These are phyloP conservation scores for Lentinula lateritia DNA, from an alignment of 768 basidiomycete species.

Conservation along the genomic window DNA sequence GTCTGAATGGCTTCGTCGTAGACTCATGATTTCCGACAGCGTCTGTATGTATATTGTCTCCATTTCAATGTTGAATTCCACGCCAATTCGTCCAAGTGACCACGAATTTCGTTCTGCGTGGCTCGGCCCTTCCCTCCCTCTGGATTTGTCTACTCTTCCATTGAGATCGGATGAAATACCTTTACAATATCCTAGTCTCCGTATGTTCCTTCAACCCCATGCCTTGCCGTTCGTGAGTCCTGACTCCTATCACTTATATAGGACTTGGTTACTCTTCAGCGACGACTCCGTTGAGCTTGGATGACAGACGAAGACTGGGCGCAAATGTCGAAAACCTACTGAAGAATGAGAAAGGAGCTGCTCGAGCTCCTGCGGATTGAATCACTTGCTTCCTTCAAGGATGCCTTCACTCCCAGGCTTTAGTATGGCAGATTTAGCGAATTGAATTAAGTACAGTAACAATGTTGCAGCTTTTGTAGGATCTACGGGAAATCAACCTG, in stretches of 20 bases:
- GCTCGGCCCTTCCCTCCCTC: slow-evolving; percentile 67
- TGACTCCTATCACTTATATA: slow-evolving; percentile 17
- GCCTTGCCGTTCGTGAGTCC: background rate
- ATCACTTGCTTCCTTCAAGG: background rate
- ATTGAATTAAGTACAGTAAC: background rate
- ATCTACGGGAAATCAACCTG: too few species aligned
- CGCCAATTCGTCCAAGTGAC: slow-evolving; percentile 38
- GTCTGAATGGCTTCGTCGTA: background rate
- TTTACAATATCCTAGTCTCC: slow-evolving; percentile 60
- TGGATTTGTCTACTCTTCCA: slow-evolving; percentile 56
- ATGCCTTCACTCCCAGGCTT: background rate
- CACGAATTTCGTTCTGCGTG: slow-evolving; percentile 67
- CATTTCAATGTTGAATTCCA: background rate
- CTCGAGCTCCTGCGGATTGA: slow-evolving; percentile 44
- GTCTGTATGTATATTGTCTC: slow-evolving; percentile 33
- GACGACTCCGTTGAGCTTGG: slow-evolving; percentile 42
- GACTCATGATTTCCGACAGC: slow-evolving; percentile 24
- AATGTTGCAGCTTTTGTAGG: too few species aligned
- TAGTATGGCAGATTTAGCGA: background rate
- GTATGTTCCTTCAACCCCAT: slow-evolving; percentile 29
- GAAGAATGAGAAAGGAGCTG: slow-evolving; percentile 61
- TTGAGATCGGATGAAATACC: slow-evolving; percentile 50
- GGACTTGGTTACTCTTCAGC: slow-evolving; percentile 68
- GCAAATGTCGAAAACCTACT: slow-evolving; percentile 56
- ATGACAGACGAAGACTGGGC: slow-evolving; percentile 58